These are phyloP conservation scores for Ophidiomyces ophidiicola DNA, from an alignment of 2,329 filamentous ascomycete species.

Conservation along the genomic window DNA sequence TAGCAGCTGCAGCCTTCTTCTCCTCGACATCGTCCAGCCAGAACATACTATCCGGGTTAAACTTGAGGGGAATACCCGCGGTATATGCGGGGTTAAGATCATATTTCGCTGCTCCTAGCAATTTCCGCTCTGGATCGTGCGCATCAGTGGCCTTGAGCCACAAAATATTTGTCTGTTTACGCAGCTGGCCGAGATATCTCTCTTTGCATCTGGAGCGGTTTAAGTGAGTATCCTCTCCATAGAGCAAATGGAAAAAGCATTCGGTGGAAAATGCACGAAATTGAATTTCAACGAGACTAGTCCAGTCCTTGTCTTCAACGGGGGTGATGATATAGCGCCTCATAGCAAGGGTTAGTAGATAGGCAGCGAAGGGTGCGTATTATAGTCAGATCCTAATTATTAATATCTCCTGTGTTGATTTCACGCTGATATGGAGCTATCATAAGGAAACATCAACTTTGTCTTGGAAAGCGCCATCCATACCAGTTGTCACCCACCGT, in stretches of 20 bases:
- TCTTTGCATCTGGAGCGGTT: slow-evolving; percentile 12
- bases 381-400: too few relatives aligned
- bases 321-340: slow-evolving; percentile 6
- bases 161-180: slow-evolving; percentile 1
- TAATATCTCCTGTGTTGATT: neutral
- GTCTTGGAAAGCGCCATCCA: too few relatives aligned
- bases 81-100: slow-evolving; percentile 10
- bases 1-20: slow-evolving; percentile 7
- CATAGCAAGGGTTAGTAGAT: too few relatives aligned
- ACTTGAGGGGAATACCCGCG: neutral
- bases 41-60: slow-evolving; percentile 10
- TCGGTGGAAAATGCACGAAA: slow-evolving; percentile 13
- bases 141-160: slow-evolving; percentile 14
- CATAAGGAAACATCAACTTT: too few relatives aligned
- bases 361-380: too few relatives aligned
- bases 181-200: slow-evolving; percentile 2
- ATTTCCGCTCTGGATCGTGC: slow-evolving; percentile 6
- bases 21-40: slow-evolving; percentile 14
- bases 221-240: slow-evolving; percentile 8
- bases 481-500: too few relatives aligned
- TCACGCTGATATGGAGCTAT: too few relatives aligned
- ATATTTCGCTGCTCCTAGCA: slow-evolving; percentile 13
- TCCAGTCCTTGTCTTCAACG: slow-evolving; percentile 13
- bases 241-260: slow-evolving; percentile 9
- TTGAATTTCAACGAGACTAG: slow-evolving; percentile 12